phyloP scores from a whole-genome alignment of 176 grass and related monocot species.

The Urochloa ruziziensis region DNA sequence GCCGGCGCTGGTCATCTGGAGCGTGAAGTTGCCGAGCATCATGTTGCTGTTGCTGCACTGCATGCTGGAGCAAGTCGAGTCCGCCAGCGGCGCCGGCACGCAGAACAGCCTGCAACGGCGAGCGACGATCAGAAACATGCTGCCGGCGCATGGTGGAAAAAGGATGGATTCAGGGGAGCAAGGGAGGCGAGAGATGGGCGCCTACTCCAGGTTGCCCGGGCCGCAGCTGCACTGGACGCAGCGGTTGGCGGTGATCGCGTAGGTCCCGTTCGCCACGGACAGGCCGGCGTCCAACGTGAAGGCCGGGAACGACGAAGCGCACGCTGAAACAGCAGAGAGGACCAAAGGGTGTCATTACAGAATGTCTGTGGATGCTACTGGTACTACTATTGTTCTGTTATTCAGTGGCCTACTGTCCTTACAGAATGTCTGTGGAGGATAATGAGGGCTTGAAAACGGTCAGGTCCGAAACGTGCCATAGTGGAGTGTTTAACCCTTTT shows the following conservation, averaged over 20 bases:
- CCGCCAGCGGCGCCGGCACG: slow-evolving; percentile 68
- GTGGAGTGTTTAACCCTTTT: not conserved
- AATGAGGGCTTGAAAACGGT: not conserved
- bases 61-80: slow-evolving; percentile 74
- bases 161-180: too few species aligned
- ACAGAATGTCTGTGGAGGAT: not conserved
- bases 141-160: too few species aligned
- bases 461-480: not conserved
- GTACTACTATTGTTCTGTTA: not conserved
- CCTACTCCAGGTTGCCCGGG: slow-evolving; percentile 69
- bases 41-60: slow-evolving; percentile 78
- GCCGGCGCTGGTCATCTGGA: slow-evolving; percentile 55
- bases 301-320: slow-evolving; percentile 58
- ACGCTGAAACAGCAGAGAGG: slow-evolving; percentile 36
- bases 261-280: slow-evolving; percentile 75
- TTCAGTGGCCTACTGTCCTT: slow-evolving; percentile 15
- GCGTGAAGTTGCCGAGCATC: slow-evolving; percentile 67
- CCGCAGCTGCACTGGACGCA: slow-evolving; percentile 96
- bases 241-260: slow-evolving; percentile 64
- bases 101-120: slow-evolving; percentile 64
- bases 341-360: not conserved
- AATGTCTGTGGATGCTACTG: too few species aligned
- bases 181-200: not conserved
- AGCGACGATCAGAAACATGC: not conserved
- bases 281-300: slow-evolving; percentile 64